These are phyloP conservation scores for Bothriochloa decipiens DNA, from an alignment of 176 grass and related monocot species.

Conservation along the genomic window DNA sequence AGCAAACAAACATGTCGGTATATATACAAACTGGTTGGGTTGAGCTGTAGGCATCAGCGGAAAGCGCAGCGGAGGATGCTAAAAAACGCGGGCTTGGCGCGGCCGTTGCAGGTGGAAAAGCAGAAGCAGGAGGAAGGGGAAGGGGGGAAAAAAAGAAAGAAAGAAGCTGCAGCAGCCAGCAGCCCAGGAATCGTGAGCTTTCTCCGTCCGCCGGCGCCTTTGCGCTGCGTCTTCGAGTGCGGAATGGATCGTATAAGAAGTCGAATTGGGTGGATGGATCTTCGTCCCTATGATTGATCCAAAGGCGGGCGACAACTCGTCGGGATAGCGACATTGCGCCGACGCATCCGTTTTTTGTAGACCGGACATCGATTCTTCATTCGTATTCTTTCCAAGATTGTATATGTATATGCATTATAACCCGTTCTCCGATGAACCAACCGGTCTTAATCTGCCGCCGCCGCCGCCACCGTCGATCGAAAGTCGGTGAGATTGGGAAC, in stretches of 20 bases:
- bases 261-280: slow-evolving; percentile 35
- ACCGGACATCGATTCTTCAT: neutral
- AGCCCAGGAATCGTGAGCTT: slow-evolving; percentile 27
- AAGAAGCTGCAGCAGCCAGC: neutral
- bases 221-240: slow-evolving; percentile 34
- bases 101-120: slow-evolving; percentile 43
- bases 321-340: slow-evolving; percentile 69
- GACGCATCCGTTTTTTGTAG: slow-evolving; percentile 29
- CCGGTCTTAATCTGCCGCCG: slow-evolving; percentile 11
- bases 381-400: neutral
- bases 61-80: slow-evolving; percentile 25
- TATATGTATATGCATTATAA: slow-evolving; percentile 5
- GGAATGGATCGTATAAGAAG: slow-evolving; percentile 42
- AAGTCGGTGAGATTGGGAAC: slow-evolving; percentile 16
- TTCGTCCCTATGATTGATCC: slow-evolving; percentile 68
- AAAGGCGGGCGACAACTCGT: slow-evolving; percentile 55
- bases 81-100: slow-evolving; percentile 34
- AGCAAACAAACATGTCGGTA: slow-evolving; percentile 25
- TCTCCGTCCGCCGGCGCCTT: slow-evolving; percentile 15
- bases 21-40: slow-evolving; percentile 45
- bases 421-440: slow-evolving; percentile 26
- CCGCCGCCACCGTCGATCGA: neutral
- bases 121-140: neutral
- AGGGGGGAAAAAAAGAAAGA: too few species aligned
- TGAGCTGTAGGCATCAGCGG: slow-evolving; percentile 44